Evolutionary conservation across 2,329 filamentous ascomycete genomes (phyloP).

Genomic region (Phialophora macrospora): DNA sequence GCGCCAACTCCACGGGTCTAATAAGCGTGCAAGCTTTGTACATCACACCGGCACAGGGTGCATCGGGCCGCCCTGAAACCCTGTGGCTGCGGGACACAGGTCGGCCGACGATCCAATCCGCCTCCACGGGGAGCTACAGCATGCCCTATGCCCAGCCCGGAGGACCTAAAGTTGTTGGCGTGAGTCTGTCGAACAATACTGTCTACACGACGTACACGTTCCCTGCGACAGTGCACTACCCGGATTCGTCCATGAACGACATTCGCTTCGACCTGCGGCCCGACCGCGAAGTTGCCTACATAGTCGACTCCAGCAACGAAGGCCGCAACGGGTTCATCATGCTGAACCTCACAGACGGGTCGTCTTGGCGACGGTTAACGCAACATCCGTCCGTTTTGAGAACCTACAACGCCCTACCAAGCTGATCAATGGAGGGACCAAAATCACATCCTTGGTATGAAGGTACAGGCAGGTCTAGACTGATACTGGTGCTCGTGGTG

Average conservation of each 20-base stretch:
- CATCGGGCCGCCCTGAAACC: conserved; percentile 46
- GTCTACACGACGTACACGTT: conserved; percentile 50
- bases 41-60: conserved; percentile 47
- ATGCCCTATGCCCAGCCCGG: conserved; percentile 52
- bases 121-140: conserved; percentile 42
- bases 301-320: conserved; percentile 54
- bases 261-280: conserved; percentile 54
- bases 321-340: conserved; percentile 55
- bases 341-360: conserved; percentile 37
- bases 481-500: neutral
- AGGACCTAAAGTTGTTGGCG: neutral
- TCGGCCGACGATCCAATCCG: conserved; percentile 50
- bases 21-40: conserved; percentile 55
- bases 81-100: conserved; percentile 55
- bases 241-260: conserved; percentile 56
- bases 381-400: conserved; percentile 38
- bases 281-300: conserved; percentile 52
- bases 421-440: neutral
- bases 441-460: neutral
- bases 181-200: neutral
- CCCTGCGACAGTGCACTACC: conserved; percentile 50
- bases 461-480: neutral
- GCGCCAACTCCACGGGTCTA: conserved; percentile 48
- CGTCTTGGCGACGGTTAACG: conserved; percentile 35
- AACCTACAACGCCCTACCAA: conserved; percentile 31